Evolutionary conservation across 257 asterid genomes (phyloP).

Genomic region (Penstemon eatonii): DNA sequence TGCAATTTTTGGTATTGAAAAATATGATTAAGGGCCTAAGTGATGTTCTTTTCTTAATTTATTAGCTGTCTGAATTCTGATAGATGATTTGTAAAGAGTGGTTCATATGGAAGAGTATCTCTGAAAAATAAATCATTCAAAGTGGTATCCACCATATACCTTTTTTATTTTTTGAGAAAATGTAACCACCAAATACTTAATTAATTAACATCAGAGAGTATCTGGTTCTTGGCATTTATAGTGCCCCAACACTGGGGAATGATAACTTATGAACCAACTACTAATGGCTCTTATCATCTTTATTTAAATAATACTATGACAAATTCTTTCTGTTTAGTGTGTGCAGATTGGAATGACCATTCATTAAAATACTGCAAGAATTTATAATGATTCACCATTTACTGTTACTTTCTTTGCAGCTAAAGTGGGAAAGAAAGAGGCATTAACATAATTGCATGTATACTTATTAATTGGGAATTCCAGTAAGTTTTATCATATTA

Average conservation of each 20-base stretch:
- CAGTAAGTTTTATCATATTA: not conserved
- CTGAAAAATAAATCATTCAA: not conserved
- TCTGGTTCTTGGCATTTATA: slow-evolving; percentile 25
- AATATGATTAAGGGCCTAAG: not conserved
- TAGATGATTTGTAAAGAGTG: slow-evolving; percentile 11
- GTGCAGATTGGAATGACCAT: slow-evolving; percentile 15
- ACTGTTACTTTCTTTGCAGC: not conserved
- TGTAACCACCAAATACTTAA: not conserved
- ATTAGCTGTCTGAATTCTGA: not conserved
- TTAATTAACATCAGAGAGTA: slow-evolving; percentile 3
- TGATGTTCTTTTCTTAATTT: too few relatives aligned
- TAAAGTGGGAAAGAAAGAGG: not conserved
- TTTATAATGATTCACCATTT: slow-evolving; percentile 19
- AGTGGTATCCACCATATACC: slow-evolving; percentile 9
- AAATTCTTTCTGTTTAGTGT: slow-evolving; percentile 15
- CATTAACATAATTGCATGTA: not conserved
- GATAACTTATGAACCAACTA: slow-evolving; percentile 35
- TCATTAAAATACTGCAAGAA: slow-evolving; percentile 13
- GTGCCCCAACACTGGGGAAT: slow-evolving; percentile 28
- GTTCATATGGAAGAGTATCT: slow-evolving; percentile 18
- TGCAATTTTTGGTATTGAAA: not conserved
- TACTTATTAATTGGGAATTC: not conserved
- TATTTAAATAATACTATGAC: slow-evolving; percentile 3
- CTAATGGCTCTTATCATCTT: slow-evolving; percentile 36
- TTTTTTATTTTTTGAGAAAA: too few relatives aligned